Conservation (phyloP, 108 stramenopile genomes). For the Chaetoceros muelleri region DNA sequence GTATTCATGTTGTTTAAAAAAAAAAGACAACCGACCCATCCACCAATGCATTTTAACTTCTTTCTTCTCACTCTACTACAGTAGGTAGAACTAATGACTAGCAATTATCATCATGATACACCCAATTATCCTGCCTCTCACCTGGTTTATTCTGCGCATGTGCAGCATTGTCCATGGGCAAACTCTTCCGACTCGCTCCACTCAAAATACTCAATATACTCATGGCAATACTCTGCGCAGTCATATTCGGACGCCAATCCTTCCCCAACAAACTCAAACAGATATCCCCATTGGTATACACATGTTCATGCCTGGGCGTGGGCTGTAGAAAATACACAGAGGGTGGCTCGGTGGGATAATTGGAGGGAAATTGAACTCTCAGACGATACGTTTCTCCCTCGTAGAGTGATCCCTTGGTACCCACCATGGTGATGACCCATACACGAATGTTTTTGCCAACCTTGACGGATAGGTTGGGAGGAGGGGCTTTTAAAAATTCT, state of each 20-base stretch:
- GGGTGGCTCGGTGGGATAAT: constrained; percentile 90
- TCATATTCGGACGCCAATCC: constrained; percentile 95
- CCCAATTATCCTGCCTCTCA: constrained; percentile 85
- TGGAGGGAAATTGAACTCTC: constrained; percentile 67
- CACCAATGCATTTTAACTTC: too few relatives aligned
- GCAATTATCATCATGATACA: constrained; percentile 91
- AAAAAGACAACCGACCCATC: too few relatives aligned
- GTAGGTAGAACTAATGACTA: too few relatives aligned
- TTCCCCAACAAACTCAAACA: constrained; percentile 89
- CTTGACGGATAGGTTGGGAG: constrained; percentile 71
- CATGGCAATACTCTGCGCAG: constrained; percentile 83
- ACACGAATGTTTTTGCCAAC: constrained; percentile 81
- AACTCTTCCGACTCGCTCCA: constrained; percentile 75
- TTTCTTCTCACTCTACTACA: too few relatives aligned
- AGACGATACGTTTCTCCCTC: constrained; percentile 91
- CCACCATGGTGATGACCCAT: constrained; percentile 87
- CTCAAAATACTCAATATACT: constrained; percentile 88
- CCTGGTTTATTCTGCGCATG: constrained; percentile 86
- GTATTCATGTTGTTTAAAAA: too few relatives aligned
- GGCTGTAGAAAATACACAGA: constrained; percentile 85
- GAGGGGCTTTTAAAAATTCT: constrained; percentile 71
- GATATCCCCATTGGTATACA: constrained; percentile 98
- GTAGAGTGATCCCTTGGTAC: constrained; percentile 76
- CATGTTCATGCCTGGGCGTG: constrained; percentile 80
- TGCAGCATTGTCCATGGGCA: constrained; percentile 89